phyloP scores from a whole-genome alignment of 2,329 filamentous ascomycete genomes.

The Aspergillus uvarum region DNA sequence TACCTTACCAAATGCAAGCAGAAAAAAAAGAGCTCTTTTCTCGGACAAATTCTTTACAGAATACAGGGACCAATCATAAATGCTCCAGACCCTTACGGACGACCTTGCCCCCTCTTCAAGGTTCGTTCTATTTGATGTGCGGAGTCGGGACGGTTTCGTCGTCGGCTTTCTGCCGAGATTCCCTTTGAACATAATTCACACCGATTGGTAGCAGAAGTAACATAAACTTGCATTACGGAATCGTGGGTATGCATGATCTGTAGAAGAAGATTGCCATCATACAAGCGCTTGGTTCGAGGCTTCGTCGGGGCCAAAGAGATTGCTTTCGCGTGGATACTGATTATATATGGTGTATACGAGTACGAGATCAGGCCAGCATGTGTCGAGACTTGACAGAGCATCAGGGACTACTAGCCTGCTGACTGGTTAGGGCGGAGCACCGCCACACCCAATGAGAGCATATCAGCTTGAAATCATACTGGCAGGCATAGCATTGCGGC shows the following conservation, averaged over 20 bases:
- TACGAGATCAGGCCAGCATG: not conserved
- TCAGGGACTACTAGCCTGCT: not conserved
- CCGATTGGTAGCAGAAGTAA: too few species aligned
- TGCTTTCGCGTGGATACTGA: too few species aligned
- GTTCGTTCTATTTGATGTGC: not conserved
- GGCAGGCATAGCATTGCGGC: not conserved
- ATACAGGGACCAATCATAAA: not conserved
- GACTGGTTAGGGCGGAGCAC: not conserved
- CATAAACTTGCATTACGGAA: too few species aligned
- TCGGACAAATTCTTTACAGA: not conserved
- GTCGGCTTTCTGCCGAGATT: not conserved
- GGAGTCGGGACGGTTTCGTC: not conserved
- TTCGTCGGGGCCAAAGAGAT: too few species aligned
- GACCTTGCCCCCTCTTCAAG: too few species aligned
- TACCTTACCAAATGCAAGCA: too few species aligned
- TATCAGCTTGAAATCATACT: not conserved
- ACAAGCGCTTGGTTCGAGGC: too few species aligned
- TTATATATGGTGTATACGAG: not conserved
- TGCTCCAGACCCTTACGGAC: not conserved
- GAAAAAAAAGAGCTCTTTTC: not conserved
- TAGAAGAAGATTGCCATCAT: too few species aligned
- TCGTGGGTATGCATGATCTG: too few species aligned
- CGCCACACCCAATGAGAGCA: not conserved
- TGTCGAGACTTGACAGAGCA: not conserved
- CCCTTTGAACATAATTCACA: not conserved